A percentile compares a stretch with the other conserved stretches of the same genome.
These are phyloP conservation scores for Ceratopteris richardii DNA, from an alignment of 75 land plant genomes.

Conservation along the genomic window DNA sequence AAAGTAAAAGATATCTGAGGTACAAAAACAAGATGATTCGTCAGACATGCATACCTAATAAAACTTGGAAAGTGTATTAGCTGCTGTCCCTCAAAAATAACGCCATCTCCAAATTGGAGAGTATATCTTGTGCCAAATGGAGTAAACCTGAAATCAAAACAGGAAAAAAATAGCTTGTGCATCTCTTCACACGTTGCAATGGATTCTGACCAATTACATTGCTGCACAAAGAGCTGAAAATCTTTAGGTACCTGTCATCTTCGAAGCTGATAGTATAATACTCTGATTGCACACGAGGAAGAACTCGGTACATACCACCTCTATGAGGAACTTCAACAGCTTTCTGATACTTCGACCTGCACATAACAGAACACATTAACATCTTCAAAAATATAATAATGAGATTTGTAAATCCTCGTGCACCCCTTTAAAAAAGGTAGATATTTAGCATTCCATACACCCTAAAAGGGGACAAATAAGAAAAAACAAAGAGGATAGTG, in stretches of 20 bases:
- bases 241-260: slow-evolving; percentile 96
- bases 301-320: slow-evolving; percentile 48
- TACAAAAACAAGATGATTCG: no score
- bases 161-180: no score
- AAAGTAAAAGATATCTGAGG: no score
- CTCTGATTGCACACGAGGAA: slow-evolving; percentile 75
- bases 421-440: no score
- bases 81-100: slow-evolving; percentile 61
- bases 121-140: slow-evolving; percentile 88
- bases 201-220: no score
- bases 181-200: no score
- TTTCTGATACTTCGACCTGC: slow-evolving; percentile 96
- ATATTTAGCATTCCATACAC: no score
- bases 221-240: no score
- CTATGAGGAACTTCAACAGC: slow-evolving; percentile 87
- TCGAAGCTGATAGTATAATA: slow-evolving; percentile 86
- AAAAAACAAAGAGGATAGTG: no score
- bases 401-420: no score
- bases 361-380: neutral
- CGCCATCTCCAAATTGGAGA: slow-evolving; percentile 69
- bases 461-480: no score
- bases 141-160: slow-evolving; percentile 55
- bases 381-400: no score
- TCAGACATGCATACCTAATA: slow-evolving; percentile 84
- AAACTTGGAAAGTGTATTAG: slow-evolving; percentile 97